Evolutionary conservation across 352 stramenopile genomes (phyloP).

Genomic region (Blastocystis sp.): DNA sequence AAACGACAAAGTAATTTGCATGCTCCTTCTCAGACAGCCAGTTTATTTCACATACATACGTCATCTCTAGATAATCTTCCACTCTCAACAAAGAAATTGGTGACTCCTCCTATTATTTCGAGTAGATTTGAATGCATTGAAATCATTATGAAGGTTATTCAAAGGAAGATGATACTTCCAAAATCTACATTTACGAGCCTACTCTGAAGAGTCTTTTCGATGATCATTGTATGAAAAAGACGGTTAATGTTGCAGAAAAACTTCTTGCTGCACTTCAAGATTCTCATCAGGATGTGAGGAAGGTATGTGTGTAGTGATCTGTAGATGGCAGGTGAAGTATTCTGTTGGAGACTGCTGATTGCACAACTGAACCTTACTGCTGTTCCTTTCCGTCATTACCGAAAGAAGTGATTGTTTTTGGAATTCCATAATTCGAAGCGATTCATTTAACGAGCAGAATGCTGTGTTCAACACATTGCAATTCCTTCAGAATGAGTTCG

Average conservation of each 20-base stretch:
- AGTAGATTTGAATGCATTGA: neutral
- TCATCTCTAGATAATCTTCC: conserved; percentile 28
- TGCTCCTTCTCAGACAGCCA: neutral
- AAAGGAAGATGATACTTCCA: conserved; percentile 13
- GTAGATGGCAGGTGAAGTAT: conserved; percentile 18
- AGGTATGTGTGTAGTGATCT: neutral
- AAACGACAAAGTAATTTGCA: neutral
- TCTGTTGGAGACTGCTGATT: conserved; percentile 23
- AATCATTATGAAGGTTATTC: neutral
- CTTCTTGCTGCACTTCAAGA: neutral
- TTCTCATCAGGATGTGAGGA: conserved; percentile 18
- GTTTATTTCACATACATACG: neutral
- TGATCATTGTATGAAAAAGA: neutral
- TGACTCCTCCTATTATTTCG: conserved; percentile 20
- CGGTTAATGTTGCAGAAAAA: neutral
- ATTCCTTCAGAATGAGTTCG: conserved; percentile 8
- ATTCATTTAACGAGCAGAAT: neutral
- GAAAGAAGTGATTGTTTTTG: neutral
- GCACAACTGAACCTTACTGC: neutral
- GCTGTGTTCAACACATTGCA: neutral
- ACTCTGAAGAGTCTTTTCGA: neutral
- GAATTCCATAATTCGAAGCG: neutral
- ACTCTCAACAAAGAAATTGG: neutral
- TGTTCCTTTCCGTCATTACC: neutral
- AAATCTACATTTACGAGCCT: neutral